Evolutionary conservation across 2,329 filamentous ascomycete species (phyloP), one percentile per base, ranked within the genome.

Genomic region (Trichoderma sp.): DNA sequence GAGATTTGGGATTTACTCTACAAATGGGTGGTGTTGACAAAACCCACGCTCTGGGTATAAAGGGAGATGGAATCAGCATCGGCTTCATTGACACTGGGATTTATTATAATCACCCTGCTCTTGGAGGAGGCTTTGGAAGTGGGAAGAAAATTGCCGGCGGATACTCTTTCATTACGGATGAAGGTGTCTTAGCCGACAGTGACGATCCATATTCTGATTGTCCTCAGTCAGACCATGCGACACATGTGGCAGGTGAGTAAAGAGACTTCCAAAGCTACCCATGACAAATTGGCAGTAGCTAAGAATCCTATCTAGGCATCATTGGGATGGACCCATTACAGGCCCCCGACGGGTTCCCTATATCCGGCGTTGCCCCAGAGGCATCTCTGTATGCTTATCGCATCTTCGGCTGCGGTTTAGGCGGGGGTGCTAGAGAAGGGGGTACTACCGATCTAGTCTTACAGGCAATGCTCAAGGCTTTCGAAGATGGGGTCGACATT

Each of bases 41-140:
- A 62, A 29, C 29, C 21, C 59, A 62, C 35, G 40, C 59, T 11
- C 13, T 29, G 21, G 59, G 59, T 16, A 21, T 33, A 3, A 62
- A 52, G n/a, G 59, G 59, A 3, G 27, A 62, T 29, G 59, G 59
- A 19, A 31, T 62, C 7, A 62, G 33, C 4, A 62, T 62, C 19
- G 59, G 43, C 7, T 62, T 62, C n/a, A 33, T 62, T 27, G 59
- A 62, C 52, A 62, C 59, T 24, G 59, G 59, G 4, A 24, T 62
- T 62, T 62, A 62, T 52, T 62, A 62, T 31, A 19, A 62, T n/a
- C 59, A 62, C 14, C 59, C 59, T 35, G 59, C 59, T 27, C 59
- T 62, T n/a, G 59, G 59, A 5, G 59, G 59, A 52, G 59, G 59
- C 16, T 52, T 35, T 29, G 59, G 59, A 10, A n/a, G 11, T 52